These are phyloP conservation scores for Wickerhamomyces subpelliculosus DNA, from an alignment of 805 yeast genomes.

Conservation along the genomic window DNA sequence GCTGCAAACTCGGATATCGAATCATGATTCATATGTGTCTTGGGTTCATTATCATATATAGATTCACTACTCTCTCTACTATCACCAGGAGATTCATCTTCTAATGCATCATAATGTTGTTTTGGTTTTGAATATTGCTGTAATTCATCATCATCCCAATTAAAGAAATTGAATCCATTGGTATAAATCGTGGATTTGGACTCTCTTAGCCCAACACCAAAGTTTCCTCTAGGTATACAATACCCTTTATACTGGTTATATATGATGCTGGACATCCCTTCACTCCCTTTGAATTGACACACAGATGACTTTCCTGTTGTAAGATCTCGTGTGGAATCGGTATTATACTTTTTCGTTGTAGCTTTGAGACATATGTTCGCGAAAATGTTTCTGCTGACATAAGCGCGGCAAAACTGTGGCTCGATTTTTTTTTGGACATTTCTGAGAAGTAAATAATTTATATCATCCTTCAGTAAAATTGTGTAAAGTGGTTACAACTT, in stretches of 20 bases:
- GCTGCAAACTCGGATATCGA: too few relatives aligned
- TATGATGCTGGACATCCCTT: conserved; percentile 9
- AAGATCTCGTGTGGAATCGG: too few relatives aligned
- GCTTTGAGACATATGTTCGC: too few relatives aligned
- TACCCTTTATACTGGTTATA: conserved; percentile 19
- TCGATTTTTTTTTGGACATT: too few relatives aligned
- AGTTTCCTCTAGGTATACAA: conserved; percentile 8
- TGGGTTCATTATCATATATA: conserved; percentile 6
- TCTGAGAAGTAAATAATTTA: too few relatives aligned
- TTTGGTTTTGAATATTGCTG: not conserved
- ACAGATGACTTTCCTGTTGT: too few relatives aligned
- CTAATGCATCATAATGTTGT: conserved; percentile 3
- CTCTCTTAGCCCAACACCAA: not conserved
- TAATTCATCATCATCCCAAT: conserved; percentile 24
- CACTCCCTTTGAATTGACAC: not conserved
- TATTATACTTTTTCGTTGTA: too few relatives aligned
- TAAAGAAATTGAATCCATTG: conserved; percentile 37
- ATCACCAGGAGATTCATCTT: too few relatives aligned
- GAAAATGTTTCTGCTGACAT: too few relatives aligned
- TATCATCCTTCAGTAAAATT: too few relatives aligned
- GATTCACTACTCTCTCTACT: conserved; percentile 15
- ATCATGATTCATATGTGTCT: conserved; percentile 7
- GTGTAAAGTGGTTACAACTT: too few relatives aligned
- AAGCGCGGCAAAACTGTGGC: too few relatives aligned
- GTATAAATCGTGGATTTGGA: conserved; percentile 9